Evolutionary conservation across 345 rosid species (phyloP), one percentile per base, ranked within the genome.

Genomic region (Balakata baccata): DNA sequence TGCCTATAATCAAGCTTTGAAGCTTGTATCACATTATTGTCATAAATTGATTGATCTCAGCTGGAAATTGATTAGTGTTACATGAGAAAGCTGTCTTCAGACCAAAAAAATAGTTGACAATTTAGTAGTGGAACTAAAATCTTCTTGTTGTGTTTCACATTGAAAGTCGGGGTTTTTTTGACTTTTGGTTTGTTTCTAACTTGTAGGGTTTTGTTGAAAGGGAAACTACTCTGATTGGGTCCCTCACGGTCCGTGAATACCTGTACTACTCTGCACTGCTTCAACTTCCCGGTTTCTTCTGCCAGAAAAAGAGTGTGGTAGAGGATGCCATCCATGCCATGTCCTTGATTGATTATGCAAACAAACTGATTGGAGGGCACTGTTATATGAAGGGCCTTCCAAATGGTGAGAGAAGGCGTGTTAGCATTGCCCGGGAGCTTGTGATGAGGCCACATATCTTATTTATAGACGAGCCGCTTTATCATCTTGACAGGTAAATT

Each of bases 241-340:
- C 98, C 0, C 98, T 94, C 51, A 94, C 98, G 14, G 98, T 96
- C 66, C 89, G 91, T 43, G 99, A 96, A 81, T 93, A 83, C 82
- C 74, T 96, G 2, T 91, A 93, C 87, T 96, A 96, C 74, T 93
- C 97, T 58, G 99, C 97, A 10, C 82, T 96, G 71, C 98, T 96
- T 83, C 99, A 96, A 77, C 98, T 96, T 70, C 98, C 96, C 4
- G 98, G 98, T 59, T 93, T 96, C 64, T 89, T 96, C 82, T 91
- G 87, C 85, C 92, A 89, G 86, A 96, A 88, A 85, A 93, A 85
- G 83, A 79, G 83, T 72, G 91, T 91, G 53, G 99, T 96, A 46
- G 99, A 93, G 93, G 99, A 96, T 79, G 99, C 99, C 34, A 96
- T 96, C 37, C 96, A 88, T 58, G 96, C 96, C 13, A 96, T 96